These are phyloP conservation scores for Lomentospora prolificans DNA, from an alignment of 2,329 filamentous ascomycete genomes.

Conservation along the genomic window DNA sequence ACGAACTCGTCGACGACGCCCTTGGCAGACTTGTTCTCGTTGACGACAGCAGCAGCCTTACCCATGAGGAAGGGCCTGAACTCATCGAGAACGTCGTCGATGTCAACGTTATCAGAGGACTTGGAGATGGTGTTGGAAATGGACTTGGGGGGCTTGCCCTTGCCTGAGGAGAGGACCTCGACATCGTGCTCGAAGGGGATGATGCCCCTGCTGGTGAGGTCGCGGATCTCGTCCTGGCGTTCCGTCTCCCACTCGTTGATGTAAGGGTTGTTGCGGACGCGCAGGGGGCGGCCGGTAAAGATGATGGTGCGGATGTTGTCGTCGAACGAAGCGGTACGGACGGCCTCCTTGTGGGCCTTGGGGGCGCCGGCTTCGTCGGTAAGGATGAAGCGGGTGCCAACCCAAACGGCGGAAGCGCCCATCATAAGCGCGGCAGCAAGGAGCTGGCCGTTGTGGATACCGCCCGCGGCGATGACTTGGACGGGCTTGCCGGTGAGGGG, in stretches of 20 bases:
- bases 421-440: conserved; percentile 87
- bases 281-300: conserved; percentile 92
- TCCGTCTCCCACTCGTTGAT: conserved; percentile 96
- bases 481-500: conserved; percentile 81
- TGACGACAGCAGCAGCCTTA: conserved; percentile 87
- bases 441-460: conserved; percentile 85
- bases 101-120: conserved; percentile 55
- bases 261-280: conserved; percentile 88
- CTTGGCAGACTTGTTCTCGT: conserved; percentile 86
- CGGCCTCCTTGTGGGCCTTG: conserved; percentile 88
- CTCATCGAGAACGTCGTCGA: conserved; percentile 85
- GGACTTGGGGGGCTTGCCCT: conserved; percentile 39
- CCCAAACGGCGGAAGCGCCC: conserved; percentile 87
- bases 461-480: conserved; percentile 86
- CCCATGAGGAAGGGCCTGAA: conserved; percentile 92
- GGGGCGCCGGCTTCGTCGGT: conserved; percentile 90
- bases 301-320: conserved; percentile 97
- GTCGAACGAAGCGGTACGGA: conserved; percentile 82
- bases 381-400: conserved; percentile 92
- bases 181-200: conserved; percentile 93
- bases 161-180: conserved; percentile 62
- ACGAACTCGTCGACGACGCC: conserved; percentile 93
- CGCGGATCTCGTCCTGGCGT: conserved; percentile 80
- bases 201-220: conserved; percentile 77
- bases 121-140: conserved; percentile 60